Conservation (phyloP, 176 grass and related monocot species). For the Olyra latifolia region DNA sequence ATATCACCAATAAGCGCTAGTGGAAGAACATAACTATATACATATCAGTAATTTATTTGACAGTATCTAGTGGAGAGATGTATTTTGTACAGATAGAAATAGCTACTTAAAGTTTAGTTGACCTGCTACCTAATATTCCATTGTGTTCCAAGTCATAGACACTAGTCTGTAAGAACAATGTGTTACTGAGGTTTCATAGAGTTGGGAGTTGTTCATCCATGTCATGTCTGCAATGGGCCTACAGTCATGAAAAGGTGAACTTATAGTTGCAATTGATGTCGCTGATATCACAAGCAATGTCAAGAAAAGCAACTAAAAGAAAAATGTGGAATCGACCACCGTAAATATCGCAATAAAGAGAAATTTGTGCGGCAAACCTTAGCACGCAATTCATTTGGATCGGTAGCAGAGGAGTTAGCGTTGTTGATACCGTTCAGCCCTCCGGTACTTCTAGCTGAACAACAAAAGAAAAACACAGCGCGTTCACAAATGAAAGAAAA, state of each 20-base stretch:
- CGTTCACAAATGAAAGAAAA: conserved; percentile 11
- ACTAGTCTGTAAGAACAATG: background rate
- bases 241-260: background rate
- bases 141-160: background rate
- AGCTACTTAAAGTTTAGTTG: background rate
- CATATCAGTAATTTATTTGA: background rate
- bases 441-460: conserved; percentile 62
- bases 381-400: conserved; percentile 74
- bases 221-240: background rate
- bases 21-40: background rate
- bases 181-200: background rate
- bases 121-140: background rate
- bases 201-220: background rate
- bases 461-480: conserved; percentile 5
- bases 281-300: background rate
- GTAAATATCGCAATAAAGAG: background rate
- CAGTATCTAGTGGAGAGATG: background rate
- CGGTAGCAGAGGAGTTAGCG: conserved; percentile 40
- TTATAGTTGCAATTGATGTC: background rate
- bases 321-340: background rate
- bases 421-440: conserved; percentile 48
- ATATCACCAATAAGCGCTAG: background rate
- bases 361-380: conserved; percentile 48
- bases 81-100: background rate
- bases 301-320: background rate